Conservation (phyloP, 768 basidiomycete genomes). For the Podaxis sp. region DNA sequence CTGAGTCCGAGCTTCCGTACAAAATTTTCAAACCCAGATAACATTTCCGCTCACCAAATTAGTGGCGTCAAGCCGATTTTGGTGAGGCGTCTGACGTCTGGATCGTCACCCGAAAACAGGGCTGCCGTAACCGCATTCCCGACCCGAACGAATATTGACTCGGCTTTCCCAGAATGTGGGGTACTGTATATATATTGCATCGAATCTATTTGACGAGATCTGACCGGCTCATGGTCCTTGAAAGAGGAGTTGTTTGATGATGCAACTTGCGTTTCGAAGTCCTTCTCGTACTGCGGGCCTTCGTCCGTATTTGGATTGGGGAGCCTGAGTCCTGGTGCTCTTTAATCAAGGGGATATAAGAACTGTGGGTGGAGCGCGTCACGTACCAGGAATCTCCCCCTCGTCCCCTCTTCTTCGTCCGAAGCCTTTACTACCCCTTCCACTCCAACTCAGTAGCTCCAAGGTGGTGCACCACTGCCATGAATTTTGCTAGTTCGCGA, state of each 20-base stretch:
- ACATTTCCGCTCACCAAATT: background rate
- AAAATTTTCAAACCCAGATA: background rate
- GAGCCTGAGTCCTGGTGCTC: conserved; percentile 12
- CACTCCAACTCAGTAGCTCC: background rate
- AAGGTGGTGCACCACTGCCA: background rate
- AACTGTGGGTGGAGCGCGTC: background rate
- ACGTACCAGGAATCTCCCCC: too few relatives aligned
- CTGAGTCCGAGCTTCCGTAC: background rate
- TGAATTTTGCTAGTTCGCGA: background rate
- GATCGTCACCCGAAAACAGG: background rate
- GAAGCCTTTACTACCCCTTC: background rate
- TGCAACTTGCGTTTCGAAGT: background rate
- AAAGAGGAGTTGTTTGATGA: background rate
- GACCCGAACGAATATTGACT: background rate
- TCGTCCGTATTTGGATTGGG: conserved; percentile 2
- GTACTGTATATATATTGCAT: background rate
- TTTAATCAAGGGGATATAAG: conserved; percentile 3
- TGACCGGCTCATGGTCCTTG: background rate
- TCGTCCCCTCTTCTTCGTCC: background rate
- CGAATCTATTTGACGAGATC: conserved; percentile 1
- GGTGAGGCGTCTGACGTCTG: background rate
- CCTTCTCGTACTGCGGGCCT: conserved; percentile 11
- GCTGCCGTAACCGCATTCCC: background rate
- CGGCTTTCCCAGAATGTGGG: background rate
- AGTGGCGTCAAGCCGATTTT: background rate